These are phyloP conservation scores for Cavenderia fasciculata DNA, from an alignment of 78 protist species.

Conservation along the genomic window DNA sequence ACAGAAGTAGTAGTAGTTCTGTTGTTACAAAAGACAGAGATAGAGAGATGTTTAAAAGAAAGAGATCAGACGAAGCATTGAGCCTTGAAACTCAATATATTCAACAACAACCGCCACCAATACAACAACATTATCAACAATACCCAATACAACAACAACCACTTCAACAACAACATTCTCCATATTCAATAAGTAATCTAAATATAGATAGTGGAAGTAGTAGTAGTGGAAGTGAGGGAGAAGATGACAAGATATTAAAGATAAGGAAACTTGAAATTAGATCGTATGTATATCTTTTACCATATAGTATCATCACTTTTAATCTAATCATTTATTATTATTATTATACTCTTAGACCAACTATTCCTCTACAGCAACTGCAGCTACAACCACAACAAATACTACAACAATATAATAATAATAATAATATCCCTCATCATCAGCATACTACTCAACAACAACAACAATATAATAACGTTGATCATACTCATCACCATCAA, in stretches of 20 bases:
- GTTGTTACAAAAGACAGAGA: too few species aligned
- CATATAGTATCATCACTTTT: background rate
- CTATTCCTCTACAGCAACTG: background rate
- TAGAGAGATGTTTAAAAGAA: too few species aligned
- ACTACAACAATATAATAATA: background rate
- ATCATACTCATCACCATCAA: background rate
- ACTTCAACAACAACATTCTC: too few species aligned
- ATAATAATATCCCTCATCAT: background rate
- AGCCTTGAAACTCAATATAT: too few species aligned
- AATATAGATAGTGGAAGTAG: too few species aligned
- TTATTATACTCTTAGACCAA: background rate
- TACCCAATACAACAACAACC: too few species aligned
- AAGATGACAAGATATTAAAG: conserved; percentile 11
- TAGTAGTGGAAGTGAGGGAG: background rate
- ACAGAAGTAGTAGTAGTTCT: too few species aligned
- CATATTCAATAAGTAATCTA: too few species aligned
- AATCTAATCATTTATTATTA: background rate
- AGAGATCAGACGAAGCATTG: too few species aligned
- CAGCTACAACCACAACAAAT: background rate
- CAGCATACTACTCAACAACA: background rate
- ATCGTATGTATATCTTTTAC: background rate
- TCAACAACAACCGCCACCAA: too few species aligned
- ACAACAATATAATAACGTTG: background rate
- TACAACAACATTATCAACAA: too few species aligned
- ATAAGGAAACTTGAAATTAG: conserved; percentile 16